Base-by-base conservation (phyloP, 495 filamentous ascomycete genomes). In the Hypoxylon perforatum region DNA sequence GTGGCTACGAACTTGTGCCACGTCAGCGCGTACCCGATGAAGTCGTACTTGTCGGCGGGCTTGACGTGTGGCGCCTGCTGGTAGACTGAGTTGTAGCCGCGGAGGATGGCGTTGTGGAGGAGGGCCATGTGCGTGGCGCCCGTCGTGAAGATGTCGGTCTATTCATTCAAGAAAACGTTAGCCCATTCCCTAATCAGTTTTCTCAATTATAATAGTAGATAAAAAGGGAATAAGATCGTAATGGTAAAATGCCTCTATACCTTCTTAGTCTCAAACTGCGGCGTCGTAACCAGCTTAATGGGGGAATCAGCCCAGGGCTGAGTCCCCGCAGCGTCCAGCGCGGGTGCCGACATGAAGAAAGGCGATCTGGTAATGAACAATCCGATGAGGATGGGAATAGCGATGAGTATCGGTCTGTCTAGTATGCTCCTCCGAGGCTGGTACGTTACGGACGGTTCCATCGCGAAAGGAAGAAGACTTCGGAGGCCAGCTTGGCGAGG, bases 31-130 rank as follows among this genome's bases (percentile, higher is more conserved):
- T 87, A 86, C 10, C 81, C 82, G 47, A 86, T 65, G 51, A 87
- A 86, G 61, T 84, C 79, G 33, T 73, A 59, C 58, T 76, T 76
- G 70, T 84, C 82, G 45, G 67, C 59, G 23, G 81, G 76, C 19
- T 67, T 52, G 28, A 83, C 65, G 67, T 76, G 70, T 10, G 75
- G 74, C 11, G 82, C 82, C 52, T 85, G 82, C 15, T 80, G 82
- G 73, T 81, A 86, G 68, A 88, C 84, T 54, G 82, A 84, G 73
- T 88, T 88, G 72, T 81, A 84, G 59, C 84, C 84, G 36, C 85
- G 85, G 39, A 88, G 73, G 61, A 87, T 84, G 35, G 80, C 77
- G 73, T 88, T 88, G 75, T 88, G 82, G 56, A 86, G 75, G 49
- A 86, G 71, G 1, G 83, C 81, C 86, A 88, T 88, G 65, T 87